A percentile compares a stretch with the other conserved stretches of the same genome.
phyloP scores from a whole-genome alignment of 208 protist genomes.

The Trypanosoma platydactyli region DNA sequence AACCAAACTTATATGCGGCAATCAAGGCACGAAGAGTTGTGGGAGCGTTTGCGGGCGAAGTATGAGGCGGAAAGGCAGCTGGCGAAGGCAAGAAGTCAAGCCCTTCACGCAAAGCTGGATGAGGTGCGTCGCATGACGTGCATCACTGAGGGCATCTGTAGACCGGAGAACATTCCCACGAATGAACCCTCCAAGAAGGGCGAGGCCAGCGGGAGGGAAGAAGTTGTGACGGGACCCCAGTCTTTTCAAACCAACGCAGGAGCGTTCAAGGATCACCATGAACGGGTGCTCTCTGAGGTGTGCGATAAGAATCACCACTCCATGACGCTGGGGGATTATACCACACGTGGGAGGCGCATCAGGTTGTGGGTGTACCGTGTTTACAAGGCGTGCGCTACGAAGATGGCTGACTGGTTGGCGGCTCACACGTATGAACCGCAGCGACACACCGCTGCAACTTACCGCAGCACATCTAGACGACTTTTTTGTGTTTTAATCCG shows the following conservation, averaged over 20 bases:
- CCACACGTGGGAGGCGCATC: constrained; percentile 7
- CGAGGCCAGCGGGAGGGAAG: background rate
- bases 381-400: constrained; percentile 11
- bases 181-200: background rate
- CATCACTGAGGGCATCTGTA: background rate
- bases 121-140: constrained; percentile 13
- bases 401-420: constrained; percentile 30
- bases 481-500: constrained; percentile 28
- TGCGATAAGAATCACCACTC: no score
- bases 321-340: background rate
- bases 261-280: no score
- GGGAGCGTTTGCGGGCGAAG: constrained; percentile 27
- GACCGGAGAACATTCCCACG: background rate
- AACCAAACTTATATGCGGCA: constrained; percentile 3
- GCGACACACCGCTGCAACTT: constrained; percentile 17
- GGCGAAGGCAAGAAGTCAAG: constrained; percentile 8
- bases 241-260: no score
- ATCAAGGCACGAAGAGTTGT: constrained; percentile 21
- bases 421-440: constrained; percentile 49
- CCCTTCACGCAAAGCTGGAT: constrained; percentile 21
- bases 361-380: background rate
- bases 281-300: no score
- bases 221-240: no score
- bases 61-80: constrained; percentile 7
- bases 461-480: constrained; percentile 21